phyloP scores from a whole-genome alignment of 2,329 filamentous ascomycete genomes.

The Elsinoe fawcettii region DNA sequence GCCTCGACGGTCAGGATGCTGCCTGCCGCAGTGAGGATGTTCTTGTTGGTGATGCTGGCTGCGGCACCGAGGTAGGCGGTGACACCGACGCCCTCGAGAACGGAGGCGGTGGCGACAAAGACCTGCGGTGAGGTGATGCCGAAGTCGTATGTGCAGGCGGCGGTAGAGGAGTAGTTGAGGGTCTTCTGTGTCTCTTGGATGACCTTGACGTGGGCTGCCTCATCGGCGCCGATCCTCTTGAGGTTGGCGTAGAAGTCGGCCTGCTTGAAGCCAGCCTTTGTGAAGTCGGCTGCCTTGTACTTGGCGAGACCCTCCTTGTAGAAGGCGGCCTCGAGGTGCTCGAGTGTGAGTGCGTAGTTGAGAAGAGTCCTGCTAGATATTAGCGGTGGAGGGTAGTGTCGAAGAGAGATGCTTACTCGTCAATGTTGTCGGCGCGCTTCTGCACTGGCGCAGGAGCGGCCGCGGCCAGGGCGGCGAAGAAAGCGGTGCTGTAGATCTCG shows the following conservation, averaged over 20 bases:
- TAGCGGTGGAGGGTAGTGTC: neutral
- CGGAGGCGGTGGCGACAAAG: constrained; percentile 46
- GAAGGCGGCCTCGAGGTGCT: constrained; percentile 52
- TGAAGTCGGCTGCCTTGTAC: constrained; percentile 48
- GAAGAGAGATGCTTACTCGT: constrained; percentile 9
- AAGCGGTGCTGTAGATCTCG: constrained; percentile 17
- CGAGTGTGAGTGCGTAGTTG: constrained; percentile 39
- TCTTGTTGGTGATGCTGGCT: constrained; percentile 48
- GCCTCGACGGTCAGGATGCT: constrained; percentile 59
- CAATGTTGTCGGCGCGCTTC: constrained; percentile 17
- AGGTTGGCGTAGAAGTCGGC: constrained; percentile 51
- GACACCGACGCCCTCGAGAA: constrained; percentile 53
- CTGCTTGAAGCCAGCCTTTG: constrained; percentile 42
- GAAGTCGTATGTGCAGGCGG: constrained; percentile 51
- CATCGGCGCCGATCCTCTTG: constrained; percentile 49
- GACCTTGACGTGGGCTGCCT: constrained; percentile 51
- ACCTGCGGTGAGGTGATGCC: constrained; percentile 39
- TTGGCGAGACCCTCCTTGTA: constrained; percentile 53
- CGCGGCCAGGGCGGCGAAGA: constrained; percentile 15
- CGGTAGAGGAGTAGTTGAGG: constrained; percentile 45
- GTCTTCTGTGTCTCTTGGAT: constrained; percentile 39
- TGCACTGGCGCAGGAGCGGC: constrained; percentile 16
- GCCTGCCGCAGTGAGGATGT: constrained; percentile 54
- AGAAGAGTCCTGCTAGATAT: constrained; percentile 24
- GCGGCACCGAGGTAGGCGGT: constrained; percentile 57